Base-by-base conservation (phyloP, 2,329 filamentous ascomycete genomes). In the Calonectria leucothoes region DNA sequence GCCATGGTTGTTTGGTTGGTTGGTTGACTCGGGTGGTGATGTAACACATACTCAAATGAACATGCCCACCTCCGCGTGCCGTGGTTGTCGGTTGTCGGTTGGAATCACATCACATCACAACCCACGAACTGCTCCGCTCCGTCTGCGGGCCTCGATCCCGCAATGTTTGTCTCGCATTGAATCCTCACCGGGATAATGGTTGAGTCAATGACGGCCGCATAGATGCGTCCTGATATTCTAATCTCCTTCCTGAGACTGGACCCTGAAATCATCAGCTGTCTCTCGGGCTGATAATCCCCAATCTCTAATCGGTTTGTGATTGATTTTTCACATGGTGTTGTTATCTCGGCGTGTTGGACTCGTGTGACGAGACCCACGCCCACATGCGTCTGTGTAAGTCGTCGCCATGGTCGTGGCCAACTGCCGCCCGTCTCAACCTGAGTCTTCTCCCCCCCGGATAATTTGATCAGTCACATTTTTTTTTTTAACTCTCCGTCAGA, bases 401-500 rank as follows among this genome's bases (percentile, higher is more conserved):
- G 55, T 64, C 67, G 31, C 48, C 25, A 49, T 65, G 37, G 37
- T 42, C 42, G 33, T 37, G 25, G 48, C 20, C 14, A 27, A 45
- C 66, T 67, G 31, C 35, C 57, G 49, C 39, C 31, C 65, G 57
- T 64, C 48, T 57, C 65, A 69, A 57, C 48, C 48, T 39, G 57
- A 72, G 35, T 48, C 45, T 37, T 23, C 14, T 29, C 55, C 57
- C 20, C 17, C 29, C 70, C 65, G 39, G 65, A 72, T 69, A 49
- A 69, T 39, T 37, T 49, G 70, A 72, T 69, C 35, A 49, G 20
- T 72, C 70, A 72, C 39, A 45, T 45, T 45, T 29, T 52, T 66
- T 71, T 37, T 45, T 6, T 11, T 27, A 42, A 29, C 49, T 66
- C 27, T 35, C 67, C 67, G 59, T 35, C 45, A 66, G 33, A 55